These are phyloP conservation scores for Entomortierella lignicola DNA, from an alignment of 192 early-diverging fungal genomes.

Conservation along the genomic window DNA sequence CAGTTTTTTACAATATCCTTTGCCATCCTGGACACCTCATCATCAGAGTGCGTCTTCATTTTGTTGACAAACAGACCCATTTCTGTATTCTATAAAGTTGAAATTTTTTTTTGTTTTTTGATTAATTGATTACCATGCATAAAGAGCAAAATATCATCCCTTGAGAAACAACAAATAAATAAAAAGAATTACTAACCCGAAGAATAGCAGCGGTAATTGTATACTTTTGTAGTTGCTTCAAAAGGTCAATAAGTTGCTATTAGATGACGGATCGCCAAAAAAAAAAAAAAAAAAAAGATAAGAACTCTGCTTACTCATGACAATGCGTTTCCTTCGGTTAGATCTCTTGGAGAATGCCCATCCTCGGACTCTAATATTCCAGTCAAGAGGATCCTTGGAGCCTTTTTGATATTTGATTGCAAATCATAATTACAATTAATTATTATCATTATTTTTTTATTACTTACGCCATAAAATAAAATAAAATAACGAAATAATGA, in stretches of 20 bases:
- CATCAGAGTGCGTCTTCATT: constrained; percentile 71
- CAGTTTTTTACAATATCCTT: constrained; percentile 85
- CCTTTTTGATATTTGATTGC: constrained; percentile 15
- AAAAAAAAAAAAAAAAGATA: too few species aligned
- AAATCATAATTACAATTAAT: not conserved
- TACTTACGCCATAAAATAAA: not conserved
- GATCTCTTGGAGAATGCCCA: constrained; percentile 55
- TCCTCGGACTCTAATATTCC: constrained; percentile 54
- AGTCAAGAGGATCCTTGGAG: constrained; percentile 47
- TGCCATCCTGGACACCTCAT: constrained; percentile 67
- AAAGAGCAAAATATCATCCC: too few species aligned
- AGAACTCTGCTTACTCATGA: constrained; percentile 55
- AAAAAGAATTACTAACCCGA: constrained; percentile 55
- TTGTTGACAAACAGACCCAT: constrained; percentile 84
- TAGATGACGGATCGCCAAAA: too few species aligned
- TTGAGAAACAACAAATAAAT: too few species aligned
- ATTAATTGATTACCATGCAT: too few species aligned
- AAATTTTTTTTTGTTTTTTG: too few species aligned
- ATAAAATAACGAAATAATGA: not conserved
- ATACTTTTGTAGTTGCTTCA: constrained; percentile 57
- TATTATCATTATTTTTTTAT: not conserved
- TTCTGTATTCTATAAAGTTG: constrained; percentile 71
- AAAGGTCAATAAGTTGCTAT: constrained; percentile 60
- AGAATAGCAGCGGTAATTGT: constrained; percentile 65
- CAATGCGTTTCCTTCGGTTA: constrained; percentile 51